phyloP scores from a whole-genome alignment of 2,329 filamentous ascomycete species.

The Ophiostoma novo-ulmi region DNA sequence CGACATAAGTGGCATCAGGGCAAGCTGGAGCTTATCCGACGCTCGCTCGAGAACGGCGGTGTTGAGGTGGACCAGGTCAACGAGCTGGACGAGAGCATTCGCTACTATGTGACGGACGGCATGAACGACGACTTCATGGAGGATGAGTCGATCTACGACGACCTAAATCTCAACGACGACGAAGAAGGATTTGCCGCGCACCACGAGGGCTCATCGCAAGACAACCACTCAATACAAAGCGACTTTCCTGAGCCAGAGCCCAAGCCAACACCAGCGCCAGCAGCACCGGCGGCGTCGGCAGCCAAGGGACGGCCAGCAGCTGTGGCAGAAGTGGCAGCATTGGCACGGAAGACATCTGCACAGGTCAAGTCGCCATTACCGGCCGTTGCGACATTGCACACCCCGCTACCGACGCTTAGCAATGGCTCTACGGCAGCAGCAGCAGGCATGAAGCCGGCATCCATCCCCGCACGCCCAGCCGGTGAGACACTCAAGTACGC shows the following conservation, averaged over 20 bases:
- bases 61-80: slow-evolving; percentile 83
- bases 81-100: slow-evolving; percentile 85
- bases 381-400: slow-evolving; percentile 84
- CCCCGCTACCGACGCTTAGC: slow-evolving; percentile 57
- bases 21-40: slow-evolving; percentile 84
- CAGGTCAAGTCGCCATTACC: slow-evolving; percentile 92
- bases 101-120: slow-evolving; percentile 90
- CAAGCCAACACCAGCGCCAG: slow-evolving; percentile 39
- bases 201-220: slow-evolving; percentile 87
- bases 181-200: slow-evolving; percentile 80
- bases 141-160: slow-evolving; percentile 92
- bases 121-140: slow-evolving; percentile 86
- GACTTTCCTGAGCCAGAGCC: slow-evolving; percentile 59
- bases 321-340: slow-evolving; percentile 46
- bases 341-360: slow-evolving; percentile 68
- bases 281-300: slow-evolving; percentile 41
- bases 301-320: slow-evolving; percentile 49
- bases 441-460: slow-evolving; percentile 86
- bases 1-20: slow-evolving; percentile 94
- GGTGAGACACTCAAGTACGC: slow-evolving; percentile 95
- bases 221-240: slow-evolving; percentile 86
- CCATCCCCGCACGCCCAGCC: slow-evolving; percentile 74
- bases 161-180: slow-evolving; percentile 85
- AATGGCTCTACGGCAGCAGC: slow-evolving; percentile 43
- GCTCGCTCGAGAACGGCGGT: slow-evolving; percentile 86